These are phyloP conservation scores for Neophaeococcomyces aloes DNA, from an alignment of 2,329 filamentous ascomycete genomes.

Conservation along the genomic window DNA sequence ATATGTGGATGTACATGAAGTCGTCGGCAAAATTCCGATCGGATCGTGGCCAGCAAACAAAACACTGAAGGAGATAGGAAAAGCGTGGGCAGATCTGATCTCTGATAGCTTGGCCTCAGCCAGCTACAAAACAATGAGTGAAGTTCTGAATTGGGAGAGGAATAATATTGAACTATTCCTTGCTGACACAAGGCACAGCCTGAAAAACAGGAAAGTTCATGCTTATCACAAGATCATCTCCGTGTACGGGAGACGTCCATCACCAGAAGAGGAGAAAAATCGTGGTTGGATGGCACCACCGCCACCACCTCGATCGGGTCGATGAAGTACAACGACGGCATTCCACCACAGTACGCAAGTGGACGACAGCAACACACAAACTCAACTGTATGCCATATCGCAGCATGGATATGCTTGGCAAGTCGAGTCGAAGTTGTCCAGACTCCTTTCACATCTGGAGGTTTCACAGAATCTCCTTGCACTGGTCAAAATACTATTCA, in stretches of 20 bases:
- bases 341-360: too few relatives aligned
- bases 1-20: constrained; percentile 47
- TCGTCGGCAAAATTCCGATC: constrained; percentile 42
- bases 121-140: constrained; percentile 33
- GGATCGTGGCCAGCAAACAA: constrained; percentile 43
- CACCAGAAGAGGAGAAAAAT: constrained; percentile 15
- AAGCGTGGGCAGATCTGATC: constrained; percentile 39
- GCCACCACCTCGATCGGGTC: not conserved
- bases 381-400: too few relatives aligned
- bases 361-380: too few relatives aligned
- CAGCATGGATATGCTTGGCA: too few relatives aligned
- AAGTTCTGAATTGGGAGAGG: constrained; percentile 34
- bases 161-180: constrained; percentile 38
- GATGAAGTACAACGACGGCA: too few relatives aligned
- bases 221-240: constrained; percentile 32
- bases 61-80: constrained; percentile 38
- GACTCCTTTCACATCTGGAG: too few relatives aligned
- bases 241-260: constrained; percentile 26
- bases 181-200: constrained; percentile 33
- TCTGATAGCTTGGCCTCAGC: constrained; percentile 34
- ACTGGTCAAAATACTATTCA: too few relatives aligned
- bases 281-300: constrained; percentile 9
- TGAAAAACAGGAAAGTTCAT: constrained; percentile 33
- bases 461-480: too few relatives aligned
- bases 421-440: too few relatives aligned